A percentile compares a stretch with the other conserved stretches of the same genome.
These are phyloP conservation scores for Penicillium sp. DNA, from an alignment of 2,329 filamentous ascomycete genomes.

Conservation along the genomic window DNA sequence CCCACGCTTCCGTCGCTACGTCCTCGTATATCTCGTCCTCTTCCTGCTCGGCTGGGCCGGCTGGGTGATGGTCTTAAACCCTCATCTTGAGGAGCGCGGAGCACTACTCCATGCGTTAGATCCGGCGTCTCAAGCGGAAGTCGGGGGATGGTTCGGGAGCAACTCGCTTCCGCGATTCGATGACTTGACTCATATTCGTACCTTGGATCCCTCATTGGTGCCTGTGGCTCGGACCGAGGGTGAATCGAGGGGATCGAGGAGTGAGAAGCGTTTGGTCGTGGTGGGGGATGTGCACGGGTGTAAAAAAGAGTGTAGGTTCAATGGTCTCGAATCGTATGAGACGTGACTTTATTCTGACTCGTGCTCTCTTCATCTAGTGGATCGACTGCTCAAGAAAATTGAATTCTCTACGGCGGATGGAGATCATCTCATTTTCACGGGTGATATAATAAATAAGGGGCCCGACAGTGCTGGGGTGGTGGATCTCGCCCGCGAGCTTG, in stretches of 20 bases:
- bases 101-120: constrained; percentile 39
- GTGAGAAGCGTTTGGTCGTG: constrained; percentile 68
- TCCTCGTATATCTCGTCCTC: constrained; percentile 41
- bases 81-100: constrained; percentile 38
- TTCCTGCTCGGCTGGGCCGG: constrained; percentile 36
- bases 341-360: not conserved
- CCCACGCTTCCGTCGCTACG: constrained; percentile 48
- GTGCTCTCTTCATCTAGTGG: constrained; percentile 39
- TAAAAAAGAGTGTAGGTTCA: constrained; percentile 61
- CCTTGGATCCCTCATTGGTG: constrained; percentile 53
- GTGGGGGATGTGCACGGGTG: constrained; percentile 95
- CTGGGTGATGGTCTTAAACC: constrained; percentile 41
- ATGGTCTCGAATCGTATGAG: not conserved
- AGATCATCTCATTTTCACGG: constrained; percentile 77
- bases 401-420: constrained; percentile 59
- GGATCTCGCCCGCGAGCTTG: constrained; percentile 70
- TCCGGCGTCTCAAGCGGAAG: constrained; percentile 29
- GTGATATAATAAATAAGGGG: constrained; percentile 84
- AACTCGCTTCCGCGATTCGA: constrained; percentile 55
- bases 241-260: constrained; percentile 21
- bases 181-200: constrained; percentile 55
- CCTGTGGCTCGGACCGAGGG: constrained; percentile 38
- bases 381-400: constrained; percentile 67
- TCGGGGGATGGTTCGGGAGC: constrained; percentile 49
- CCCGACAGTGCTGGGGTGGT: constrained; percentile 81